Evolutionary conservation across 306 rosid genomes (phyloP), one percentile per base, ranked within the genome.

Genomic region (Gynostemma pentaphyllum): DNA sequence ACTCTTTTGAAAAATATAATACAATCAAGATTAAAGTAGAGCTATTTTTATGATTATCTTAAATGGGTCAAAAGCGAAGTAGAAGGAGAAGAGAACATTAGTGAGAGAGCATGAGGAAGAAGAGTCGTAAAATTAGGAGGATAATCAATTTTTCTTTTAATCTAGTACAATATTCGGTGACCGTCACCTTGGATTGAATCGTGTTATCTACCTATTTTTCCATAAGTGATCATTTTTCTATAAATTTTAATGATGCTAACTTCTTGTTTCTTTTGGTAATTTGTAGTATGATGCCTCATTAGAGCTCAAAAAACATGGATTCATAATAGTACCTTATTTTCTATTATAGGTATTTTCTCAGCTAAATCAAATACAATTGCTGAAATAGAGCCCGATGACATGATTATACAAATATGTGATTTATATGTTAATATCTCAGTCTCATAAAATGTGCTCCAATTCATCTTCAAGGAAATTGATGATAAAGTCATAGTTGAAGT

Each of bases 201-300:
- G 13, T 28, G 40, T n/a, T n/a, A n/a, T 32, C 45, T 32, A 24
- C n/a, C 45, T 9, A 59, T 37, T 36, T 16, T 36, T 11, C 44
- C 23, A 18, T 40, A 18, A 32, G 15, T 23, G 15, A 7, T 4
- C 28, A 32, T 55, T 47, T 70, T 67, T 50, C 39, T 41, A n/a
- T n/a, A n/a, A n/a, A n/a, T n/a, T 68, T 37, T 34, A 52, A 48
- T 32, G 29, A 37, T 66, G 37, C 40, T 59, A 62, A 41, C 73
- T 27, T 49, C 68, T 62, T 64, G 2, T 60, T 63, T 19, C 44
- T 15, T 59, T 66, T 64, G 77, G 37, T 62, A 69, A n/a, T 69
- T 72, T 62, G 73, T 90, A 91, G 98, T 76, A 83, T 79, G 75
- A 85, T 75, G 98, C 98, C 60, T 85, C 98, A 36, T 65, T 73